These are phyloP conservation scores for Talaromyces sp. DNA, from an alignment of 2,329 filamentous ascomycete species.

Conservation along the genomic window DNA sequence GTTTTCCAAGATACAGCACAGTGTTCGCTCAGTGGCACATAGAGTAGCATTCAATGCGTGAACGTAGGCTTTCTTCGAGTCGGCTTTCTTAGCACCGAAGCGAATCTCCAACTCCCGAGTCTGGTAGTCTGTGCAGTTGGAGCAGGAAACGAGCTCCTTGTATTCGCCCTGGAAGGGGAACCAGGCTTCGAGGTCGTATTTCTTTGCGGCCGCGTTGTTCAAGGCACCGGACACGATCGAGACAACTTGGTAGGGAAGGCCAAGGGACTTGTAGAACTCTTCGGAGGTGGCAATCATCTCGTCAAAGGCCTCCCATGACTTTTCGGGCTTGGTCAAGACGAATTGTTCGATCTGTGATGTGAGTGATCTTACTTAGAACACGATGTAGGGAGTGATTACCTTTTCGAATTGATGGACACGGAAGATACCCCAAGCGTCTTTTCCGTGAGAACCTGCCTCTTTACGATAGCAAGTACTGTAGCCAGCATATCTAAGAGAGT, in stretches of 20 bases:
- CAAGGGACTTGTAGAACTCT: constrained; percentile 89
- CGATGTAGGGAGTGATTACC: constrained; percentile 40
- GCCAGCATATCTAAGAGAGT: constrained; percentile 61
- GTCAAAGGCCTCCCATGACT: constrained; percentile 91
- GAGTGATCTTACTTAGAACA: neutral
- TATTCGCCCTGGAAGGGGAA: constrained; percentile 96
- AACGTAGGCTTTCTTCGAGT: constrained; percentile 86
- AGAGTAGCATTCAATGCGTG: constrained; percentile 89
- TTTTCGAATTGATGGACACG: constrained; percentile 98
- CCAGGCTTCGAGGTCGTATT: constrained; percentile 94
- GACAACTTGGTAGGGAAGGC: constrained; percentile 85
- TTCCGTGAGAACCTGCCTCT: constrained; percentile 86
- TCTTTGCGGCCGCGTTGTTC: constrained; percentile 86
- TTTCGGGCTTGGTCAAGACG: constrained; percentile 75
- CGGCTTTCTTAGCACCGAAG: constrained; percentile 80
- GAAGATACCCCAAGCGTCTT: constrained; percentile 97
- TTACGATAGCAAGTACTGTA: constrained; percentile 95
- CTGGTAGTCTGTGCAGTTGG: constrained; percentile 98
- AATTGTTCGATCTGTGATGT: constrained; percentile 66
- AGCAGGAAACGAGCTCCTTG: constrained; percentile 96
- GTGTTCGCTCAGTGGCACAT: constrained; percentile 83
- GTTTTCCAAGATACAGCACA: constrained; percentile 95
- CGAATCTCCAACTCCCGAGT: constrained; percentile 89
- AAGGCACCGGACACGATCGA: constrained; percentile 94
- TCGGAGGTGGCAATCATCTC: constrained; percentile 88